phyloP scores from a whole-genome alignment of 2,329 filamentous ascomycete species.

The Dothideomycetidae sp. region DNA sequence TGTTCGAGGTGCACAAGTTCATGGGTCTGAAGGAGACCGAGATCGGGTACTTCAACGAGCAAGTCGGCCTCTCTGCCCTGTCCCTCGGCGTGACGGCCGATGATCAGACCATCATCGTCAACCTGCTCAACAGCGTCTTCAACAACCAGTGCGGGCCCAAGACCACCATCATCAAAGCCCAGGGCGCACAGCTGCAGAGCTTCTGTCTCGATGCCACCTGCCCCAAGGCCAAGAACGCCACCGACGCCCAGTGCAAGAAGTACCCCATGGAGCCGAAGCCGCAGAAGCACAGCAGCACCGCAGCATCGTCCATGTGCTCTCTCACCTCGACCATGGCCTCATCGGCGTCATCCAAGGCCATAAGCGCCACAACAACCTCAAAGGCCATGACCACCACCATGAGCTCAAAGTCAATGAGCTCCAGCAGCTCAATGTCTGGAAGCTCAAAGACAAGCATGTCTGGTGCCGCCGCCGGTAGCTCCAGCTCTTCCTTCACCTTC shows the following conservation, averaged over 20 bases:
- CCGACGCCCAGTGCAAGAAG: slow-evolving; percentile 32
- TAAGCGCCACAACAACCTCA: slow-evolving; percentile 1
- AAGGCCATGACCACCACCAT: slow-evolving; percentile 1
- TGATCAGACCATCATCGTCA: slow-evolving; percentile 38
- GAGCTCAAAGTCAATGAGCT: too few species aligned
- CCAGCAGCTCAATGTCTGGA: too few species aligned
- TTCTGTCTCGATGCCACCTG: slow-evolving; percentile 43
- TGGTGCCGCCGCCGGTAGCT: too few species aligned
- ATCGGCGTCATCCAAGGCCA: slow-evolving; percentile 4
- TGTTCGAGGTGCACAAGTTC: slow-evolving; percentile 42
- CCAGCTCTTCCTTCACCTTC: not conserved
- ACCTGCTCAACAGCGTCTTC: slow-evolving; percentile 37
- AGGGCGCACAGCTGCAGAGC: slow-evolving; percentile 37
- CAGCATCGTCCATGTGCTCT: slow-evolving; percentile 8
- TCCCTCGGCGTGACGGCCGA: slow-evolving; percentile 43
- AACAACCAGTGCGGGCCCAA: slow-evolving; percentile 37
- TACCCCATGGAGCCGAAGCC: slow-evolving; percentile 24
- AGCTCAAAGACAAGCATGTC: too few species aligned
- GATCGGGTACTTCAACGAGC: slow-evolving; percentile 45
- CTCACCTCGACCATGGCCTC: slow-evolving; percentile 2
- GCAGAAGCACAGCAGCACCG: slow-evolving; percentile 7
- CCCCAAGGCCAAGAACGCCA: slow-evolving; percentile 25
- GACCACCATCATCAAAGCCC: slow-evolving; percentile 32
- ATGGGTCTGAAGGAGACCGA: slow-evolving; percentile 42
- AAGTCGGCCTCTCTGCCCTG: slow-evolving; percentile 42